Evolutionary conservation across 495 filamentous ascomycete genomes (phyloP), one percentile per base, ranked within the genome.

Genomic region (Thozetella sp.): DNA sequence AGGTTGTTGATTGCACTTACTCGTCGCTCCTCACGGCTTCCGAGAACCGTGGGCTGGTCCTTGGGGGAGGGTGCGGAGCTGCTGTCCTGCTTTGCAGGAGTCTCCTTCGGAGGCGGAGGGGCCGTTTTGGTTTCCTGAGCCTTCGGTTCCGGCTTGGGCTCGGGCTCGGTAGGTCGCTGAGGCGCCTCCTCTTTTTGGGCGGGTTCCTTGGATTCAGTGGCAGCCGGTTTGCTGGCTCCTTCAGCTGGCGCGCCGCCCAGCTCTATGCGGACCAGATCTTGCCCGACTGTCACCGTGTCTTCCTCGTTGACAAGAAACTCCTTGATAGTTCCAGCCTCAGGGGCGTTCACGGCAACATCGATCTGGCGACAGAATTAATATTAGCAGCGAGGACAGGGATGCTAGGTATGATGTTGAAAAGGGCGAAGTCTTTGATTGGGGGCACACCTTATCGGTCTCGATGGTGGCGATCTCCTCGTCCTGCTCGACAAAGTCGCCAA

Each of bases 381-480:
- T 2, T 11, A 25, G 22, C n/a, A 46, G 20, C 19, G n/a, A 15
- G 19, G 20, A 48, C n/a, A 50, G n/a, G 53, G 51, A 26, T n/a
- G 24, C n/a, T n/a, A n/a, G n/a, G n/a, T n/a, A n/a, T n/a, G n/a
- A n/a, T n/a, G n/a, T n/a, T n/a, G n/a, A n/a, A n/a, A n/a, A n/a
- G n/a, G n/a, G n/a, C n/a, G n/a, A n/a, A n/a, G n/a, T n/a, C n/a
- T n/a, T n/a, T n/a, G n/a, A n/a, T n/a, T n/a, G n/a, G n/a, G n/a
- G 22, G 59, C 74, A 61, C 81, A 93, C 93, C 90, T 99, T 99
- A 83, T 99, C 96, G n/a, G 95, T 99, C 76, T 99, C 95, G 70
- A 99, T 99, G 30, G 96, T 97, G 25, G 95, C 96, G 70, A 99
- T 95, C 73, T 98, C 96, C 75, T 99, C 96, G 68, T 98, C 96